Percentiles rank a stretch among this genome's conserved stretches.
phyloP scores from a whole-genome alignment of 2,329 filamentous ascomycete species.

The Colletotrichum cordylinicola region DNA sequence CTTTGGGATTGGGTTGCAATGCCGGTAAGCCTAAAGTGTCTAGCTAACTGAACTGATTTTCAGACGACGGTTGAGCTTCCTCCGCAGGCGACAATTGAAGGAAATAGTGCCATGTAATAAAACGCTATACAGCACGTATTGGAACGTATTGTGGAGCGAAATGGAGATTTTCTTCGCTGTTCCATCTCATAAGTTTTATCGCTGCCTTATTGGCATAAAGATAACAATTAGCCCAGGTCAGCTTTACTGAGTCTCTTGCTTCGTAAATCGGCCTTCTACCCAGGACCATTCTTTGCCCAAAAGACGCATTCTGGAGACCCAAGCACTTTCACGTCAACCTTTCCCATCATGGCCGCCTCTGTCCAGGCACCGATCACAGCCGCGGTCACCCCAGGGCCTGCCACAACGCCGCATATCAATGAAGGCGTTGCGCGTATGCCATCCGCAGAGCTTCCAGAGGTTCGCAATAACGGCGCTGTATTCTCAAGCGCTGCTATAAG shows the following conservation, averaged over 20 bases:
- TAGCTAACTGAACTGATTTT: not conserved
- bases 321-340: not conserved
- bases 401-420: not conserved
- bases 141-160: not conserved
- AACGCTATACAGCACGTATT: not conserved
- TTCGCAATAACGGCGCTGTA: not conserved
- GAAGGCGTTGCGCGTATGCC: not conserved
- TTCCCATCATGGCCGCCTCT: conserved; percentile 10
- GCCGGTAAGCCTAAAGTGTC: not conserved
- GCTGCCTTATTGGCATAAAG: not conserved
- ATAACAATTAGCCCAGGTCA: not conserved
- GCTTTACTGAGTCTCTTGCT: not conserved
- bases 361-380: not conserved
- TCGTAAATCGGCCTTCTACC: not conserved
- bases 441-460: conserved; percentile 2
- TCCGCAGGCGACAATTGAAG: not conserved
- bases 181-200: not conserved
- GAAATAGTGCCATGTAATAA: not conserved
- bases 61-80: not conserved
- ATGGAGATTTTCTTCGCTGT: not conserved
- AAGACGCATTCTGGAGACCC: not conserved
- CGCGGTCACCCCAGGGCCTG: not conserved
- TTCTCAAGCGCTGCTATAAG: not conserved
- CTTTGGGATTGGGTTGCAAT: not conserved
- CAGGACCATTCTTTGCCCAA: not conserved